Evolutionary conservation across 257 asterid species (phyloP), one percentile per base, ranked within the genome.

Genomic region (Perilla frutescens): DNA sequence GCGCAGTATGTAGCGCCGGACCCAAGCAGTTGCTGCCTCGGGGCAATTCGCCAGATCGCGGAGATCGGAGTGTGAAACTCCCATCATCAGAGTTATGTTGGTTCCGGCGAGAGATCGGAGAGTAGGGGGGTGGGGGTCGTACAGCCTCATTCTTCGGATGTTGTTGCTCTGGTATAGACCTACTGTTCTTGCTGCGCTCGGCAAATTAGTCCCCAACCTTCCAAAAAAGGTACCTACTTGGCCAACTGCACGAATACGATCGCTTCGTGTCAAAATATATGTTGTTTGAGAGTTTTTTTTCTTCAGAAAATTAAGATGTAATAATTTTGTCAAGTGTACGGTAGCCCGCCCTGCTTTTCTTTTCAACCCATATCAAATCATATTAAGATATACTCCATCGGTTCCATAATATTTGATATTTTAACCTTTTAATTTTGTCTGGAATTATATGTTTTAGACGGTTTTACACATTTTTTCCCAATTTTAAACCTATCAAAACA

Each of bases 121-220:
- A 31, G 62, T 57, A 0, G 63, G 63, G 4, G 15, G 15, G 63
- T 57, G 63, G 43, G 63, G 63, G 63, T 57, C 63, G 63, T 31
- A 57, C 2, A 57, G 40, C 43, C 63, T 7, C 63, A 57, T 57
- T 11, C 63, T 10, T 1, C 41, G 63, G 43, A 57, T 57, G 63
- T 57, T 57, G 9, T 57, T 10, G 43, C 1, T 15, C 20, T 31
- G 12, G 63, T 57, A 57, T 4, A 57, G 14, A 36, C 15, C 8
- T 3, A 57, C 63, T 0, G 63, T 57, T 11, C 15, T 11, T 11
- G 15, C 41, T 10, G 63, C 3, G 15, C 63, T 4, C 1, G 63
- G 63, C 8, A 57, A 8, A 12, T 57, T 57, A 5, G 3, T 32
- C 41, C 43, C 63, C 41, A 31, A 41, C n/a, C 63, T 57, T 2